These are phyloP conservation scores for Lonicera japonica DNA, from an alignment of 129 eudicot species.

Conservation along the genomic window DNA sequence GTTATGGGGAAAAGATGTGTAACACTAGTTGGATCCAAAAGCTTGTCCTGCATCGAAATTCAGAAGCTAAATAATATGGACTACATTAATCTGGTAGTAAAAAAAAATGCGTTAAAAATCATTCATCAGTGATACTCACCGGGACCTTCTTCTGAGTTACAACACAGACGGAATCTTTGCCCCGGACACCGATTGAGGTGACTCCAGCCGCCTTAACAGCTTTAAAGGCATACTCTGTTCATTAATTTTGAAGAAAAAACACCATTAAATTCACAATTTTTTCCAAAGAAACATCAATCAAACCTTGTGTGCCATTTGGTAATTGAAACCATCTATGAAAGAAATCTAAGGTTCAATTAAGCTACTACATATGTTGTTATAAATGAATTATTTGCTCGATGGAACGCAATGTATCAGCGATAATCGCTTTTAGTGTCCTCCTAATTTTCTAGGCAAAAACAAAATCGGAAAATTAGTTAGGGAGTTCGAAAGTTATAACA, in stretches of 20 bases:
- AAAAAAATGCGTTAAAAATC: background rate
- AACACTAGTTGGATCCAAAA: slow-evolving; percentile 92
- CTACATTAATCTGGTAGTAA: background rate
- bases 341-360: too few relatives aligned
- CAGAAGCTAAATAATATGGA: background rate
- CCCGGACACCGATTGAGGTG: slow-evolving; percentile 91
- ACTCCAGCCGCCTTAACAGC: slow-evolving; percentile 92
- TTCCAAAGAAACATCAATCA: background rate
- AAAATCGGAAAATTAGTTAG: background rate
- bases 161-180: slow-evolving; percentile 89
- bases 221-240: slow-evolving; percentile 83
- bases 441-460: too few relatives aligned
- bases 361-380: too few relatives aligned
- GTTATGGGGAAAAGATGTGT: slow-evolving; percentile 85
- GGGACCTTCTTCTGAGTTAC: slow-evolving; percentile 98
- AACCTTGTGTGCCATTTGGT: background rate
- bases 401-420: too few relatives aligned
- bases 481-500: background rate
- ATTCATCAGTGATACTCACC: slow-evolving; percentile 32
- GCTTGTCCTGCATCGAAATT: slow-evolving; percentile 61
- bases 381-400: too few relatives aligned
- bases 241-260: background rate
- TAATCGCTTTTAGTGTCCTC: too few relatives aligned
- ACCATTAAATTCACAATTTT: background rate
- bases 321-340: too few relatives aligned